Evolutionary conservation across 2,329 filamentous ascomycete genomes (phyloP), one percentile per base, ranked within the genome.

Genomic region (Torrubiellomyces zombiae): DNA sequence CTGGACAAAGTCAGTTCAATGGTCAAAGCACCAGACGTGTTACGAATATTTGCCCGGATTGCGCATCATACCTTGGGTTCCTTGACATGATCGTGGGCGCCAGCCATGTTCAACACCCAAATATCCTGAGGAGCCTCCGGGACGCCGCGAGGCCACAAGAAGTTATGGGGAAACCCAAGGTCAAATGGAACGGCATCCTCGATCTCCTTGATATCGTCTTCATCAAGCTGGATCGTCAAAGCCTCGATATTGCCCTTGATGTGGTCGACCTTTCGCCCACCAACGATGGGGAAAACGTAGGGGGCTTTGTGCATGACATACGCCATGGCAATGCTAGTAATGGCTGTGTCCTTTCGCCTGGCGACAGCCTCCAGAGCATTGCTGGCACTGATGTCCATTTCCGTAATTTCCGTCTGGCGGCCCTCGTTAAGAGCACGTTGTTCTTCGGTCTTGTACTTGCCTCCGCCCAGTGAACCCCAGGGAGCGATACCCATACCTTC

Each of bases 261-360:
- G 41, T 83, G 75, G 24, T 74, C 67, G 7, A 78, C 46, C 37
- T 71, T 81, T 8, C 75, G 61, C 1, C 73, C 72, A 8, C 77
- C 76, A 4, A 81, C 56, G 20, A 83, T 69, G 1, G 78, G 78
- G 40, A 79, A 80, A 9, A 82, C 71, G 38, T 79, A 69, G 0
- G 74, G 66, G 1, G 71, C 56, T 51, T 82, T 81, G 34, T 69
- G 62, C 59, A 78, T 63, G 9, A 82, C 69, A 40, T 83, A 83
- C 3, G 77, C 76, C 14, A 83, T 49, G 7, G 77, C 76, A 28
- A 64, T 44, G 32, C 55, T 57, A 10, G 56, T 60, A 33, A 61
- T 48, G 26, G 45, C 35, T 3, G 53, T 56, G 32, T 45, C 43
- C 35, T 57, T 57, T 30, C 50, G 49, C 14, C 38, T 35, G 23